Percentiles rank a stretch among this genome's conserved stretches.
Evolutionary conservation across 2,329 filamentous ascomycete genomes (phyloP).

Genomic region (Alternaria sp.): DNA sequence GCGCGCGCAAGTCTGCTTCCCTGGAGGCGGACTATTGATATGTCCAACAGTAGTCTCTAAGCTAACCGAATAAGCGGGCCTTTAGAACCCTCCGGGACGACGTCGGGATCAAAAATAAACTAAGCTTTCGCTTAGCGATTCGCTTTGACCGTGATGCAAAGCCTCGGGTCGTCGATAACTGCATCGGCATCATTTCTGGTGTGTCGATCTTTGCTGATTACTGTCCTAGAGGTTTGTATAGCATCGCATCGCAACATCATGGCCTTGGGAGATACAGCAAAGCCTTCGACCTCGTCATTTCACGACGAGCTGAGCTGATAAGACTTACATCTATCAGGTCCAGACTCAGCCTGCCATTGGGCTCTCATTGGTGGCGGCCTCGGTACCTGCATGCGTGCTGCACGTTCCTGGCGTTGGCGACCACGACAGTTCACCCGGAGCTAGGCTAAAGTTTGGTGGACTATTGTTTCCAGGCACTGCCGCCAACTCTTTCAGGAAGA

Average conservation of each 20-base stretch:
- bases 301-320: background rate
- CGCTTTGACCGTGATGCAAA: background rate
- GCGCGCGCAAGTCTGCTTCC: background rate
- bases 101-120: conserved; percentile 15
- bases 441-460: conserved; percentile 10
- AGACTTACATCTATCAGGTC: background rate
- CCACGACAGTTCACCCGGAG: conserved; percentile 7
- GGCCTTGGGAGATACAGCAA: background rate
- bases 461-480: conserved; percentile 9
- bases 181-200: background rate
- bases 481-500: conserved; percentile 9
- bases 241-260: background rate
- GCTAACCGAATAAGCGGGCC: conserved; percentile 8
- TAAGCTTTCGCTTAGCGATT: conserved; percentile 16
- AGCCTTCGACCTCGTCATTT: background rate
- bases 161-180: background rate
- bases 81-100: conserved; percentile 8
- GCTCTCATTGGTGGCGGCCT: background rate
- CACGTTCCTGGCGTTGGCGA: conserved; percentile 10
- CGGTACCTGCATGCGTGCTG: conserved; percentile 7
- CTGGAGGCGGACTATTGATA: conserved; percentile 16
- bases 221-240: background rate
- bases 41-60: conserved; percentile 14
- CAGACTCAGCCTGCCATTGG: background rate
- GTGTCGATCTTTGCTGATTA: background rate